Evolutionary conservation across 805 yeast genomes (phyloP), one percentile per base, ranked within the genome.

Genomic region (Debaryomyces maramus): DNA sequence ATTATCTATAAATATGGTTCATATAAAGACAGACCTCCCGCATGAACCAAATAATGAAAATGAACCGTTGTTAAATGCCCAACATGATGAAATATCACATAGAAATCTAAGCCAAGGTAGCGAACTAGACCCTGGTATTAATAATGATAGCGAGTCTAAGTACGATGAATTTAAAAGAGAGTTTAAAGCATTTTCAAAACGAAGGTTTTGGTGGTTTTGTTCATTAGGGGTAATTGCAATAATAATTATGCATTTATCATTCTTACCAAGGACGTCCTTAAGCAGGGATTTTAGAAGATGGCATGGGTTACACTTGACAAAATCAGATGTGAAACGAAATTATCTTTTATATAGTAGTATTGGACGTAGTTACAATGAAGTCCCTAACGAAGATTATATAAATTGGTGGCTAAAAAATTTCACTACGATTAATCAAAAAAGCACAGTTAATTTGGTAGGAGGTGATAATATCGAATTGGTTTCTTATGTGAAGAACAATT

Each of bases 251-350:
- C 78, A 85, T 29, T 66, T 87, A 36, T 78, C 83, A 0, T 89
- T 89, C 56, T 67, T 88, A 11, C 97, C 96, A 2, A 62, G 96
- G 41, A 87, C 97, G 1, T 86, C 96, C 2, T 65, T 88, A 14
- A 79, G 85, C 36, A 67, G 96, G 47, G 97, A 90, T 60, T 78
- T 85, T 52, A 74, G 91, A 51, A 65, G 96, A 36, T 59, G 87
- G 47, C 87, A 88, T 60, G 81, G 83, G 22, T 73, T 80, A 24
- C 74, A 68, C 38, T 56, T 87, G 35, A 82, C 95, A 2, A 73
- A 72, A 40, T 73, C 80, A 7, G 97, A 89, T 46, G 72, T 85
- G 21, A 81, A 85, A 48, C 69, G 96, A 23, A 59, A 78, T 14
- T 81, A 74, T 47, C 55, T 86, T 36, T 65, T 55, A 3, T 53